phyloP scores from a whole-genome alignment of 2,329 filamentous ascomycete species.

The Trichophyton mentagrophytes region DNA sequence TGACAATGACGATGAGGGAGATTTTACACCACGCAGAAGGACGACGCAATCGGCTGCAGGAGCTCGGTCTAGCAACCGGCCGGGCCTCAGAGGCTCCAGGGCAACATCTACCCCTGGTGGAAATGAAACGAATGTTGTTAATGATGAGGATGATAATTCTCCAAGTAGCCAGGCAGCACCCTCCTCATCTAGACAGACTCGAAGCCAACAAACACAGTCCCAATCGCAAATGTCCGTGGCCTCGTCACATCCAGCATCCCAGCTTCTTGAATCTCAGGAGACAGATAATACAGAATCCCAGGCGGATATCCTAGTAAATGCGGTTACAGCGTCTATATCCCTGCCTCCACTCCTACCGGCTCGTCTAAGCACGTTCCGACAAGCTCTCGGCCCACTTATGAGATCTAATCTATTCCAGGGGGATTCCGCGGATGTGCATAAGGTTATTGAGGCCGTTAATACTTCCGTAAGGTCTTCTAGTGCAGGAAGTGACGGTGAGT shows the following conservation, averaged over 20 bases:
- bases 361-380: slow-evolving; percentile 63
- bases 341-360: slow-evolving; percentile 44
- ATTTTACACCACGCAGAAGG: slow-evolving; percentile 16
- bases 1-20: slow-evolving; percentile 15
- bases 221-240: slow-evolving; percentile 51
- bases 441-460: slow-evolving; percentile 70
- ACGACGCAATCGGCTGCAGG: slow-evolving; percentile 17
- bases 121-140: slow-evolving; percentile 23
- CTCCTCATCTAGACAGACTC: slow-evolving; percentile 7
- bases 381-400: slow-evolving; percentile 69
- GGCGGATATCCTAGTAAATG: slow-evolving; percentile 3
- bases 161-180: slow-evolving; percentile 18
- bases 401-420: slow-evolving; percentile 67
- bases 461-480: slow-evolving; percentile 42
- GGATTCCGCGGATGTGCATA: slow-evolving; percentile 64
- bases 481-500: slow-evolving; percentile 44
- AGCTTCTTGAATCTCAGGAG: slow-evolving; percentile 46
- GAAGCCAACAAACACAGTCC: slow-evolving; percentile 26
- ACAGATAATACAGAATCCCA: slow-evolving; percentile 17
- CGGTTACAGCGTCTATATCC: slow-evolving; percentile 22
- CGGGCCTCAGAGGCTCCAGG: slow-evolving; percentile 19
- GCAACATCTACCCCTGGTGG: slow-evolving; percentile 16
- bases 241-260: slow-evolving; percentile 66
- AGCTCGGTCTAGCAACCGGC: slow-evolving; percentile 23
- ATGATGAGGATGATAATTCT: slow-evolving; percentile 40